A percentile compares a stretch with the other conserved stretches of the same genome.
Evolutionary conservation across 2,329 filamentous ascomycete species (phyloP).

Genomic region (Shiraia sp.): DNA sequence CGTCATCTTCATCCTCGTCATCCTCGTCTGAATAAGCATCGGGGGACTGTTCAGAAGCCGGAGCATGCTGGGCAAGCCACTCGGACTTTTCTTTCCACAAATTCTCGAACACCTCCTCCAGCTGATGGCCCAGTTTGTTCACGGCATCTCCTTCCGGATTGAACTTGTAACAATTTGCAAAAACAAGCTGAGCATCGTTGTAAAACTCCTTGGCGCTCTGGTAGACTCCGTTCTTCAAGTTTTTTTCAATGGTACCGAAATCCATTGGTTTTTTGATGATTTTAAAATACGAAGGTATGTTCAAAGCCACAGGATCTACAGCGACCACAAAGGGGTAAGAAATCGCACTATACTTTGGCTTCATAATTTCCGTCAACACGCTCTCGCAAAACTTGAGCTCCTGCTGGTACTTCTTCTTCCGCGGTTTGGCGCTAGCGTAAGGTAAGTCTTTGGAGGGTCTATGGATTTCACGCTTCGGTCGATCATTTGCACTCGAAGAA

Average conservation of each 20-base stretch:
- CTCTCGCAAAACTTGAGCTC: slow-evolving; percentile 91
- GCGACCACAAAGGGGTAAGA: slow-evolving; percentile 79
- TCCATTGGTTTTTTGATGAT: slow-evolving; percentile 98
- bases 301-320: slow-evolving; percentile 90
- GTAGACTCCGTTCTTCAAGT: slow-evolving; percentile 79
- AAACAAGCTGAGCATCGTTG: slow-evolving; percentile 77
- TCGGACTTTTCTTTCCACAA: slow-evolving; percentile 78
- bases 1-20: slow-evolving; percentile 72
- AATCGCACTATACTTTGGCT: slow-evolving; percentile 68
- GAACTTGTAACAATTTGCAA: slow-evolving; percentile 90
- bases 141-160: slow-evolving; percentile 80
- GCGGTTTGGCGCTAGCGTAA: slow-evolving; percentile 79
- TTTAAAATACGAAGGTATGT: slow-evolving; percentile 90
- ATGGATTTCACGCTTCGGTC: slow-evolving; percentile 92
- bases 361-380: slow-evolving; percentile 75
- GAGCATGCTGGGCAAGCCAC: slow-evolving; percentile 78
- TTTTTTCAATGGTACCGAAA: slow-evolving; percentile 76
- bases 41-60: slow-evolving; percentile 67
- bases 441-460: slow-evolving; percentile 89
- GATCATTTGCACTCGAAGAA: slow-evolving; percentile 74
- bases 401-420: slow-evolving; percentile 85
- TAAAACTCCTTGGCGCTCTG: slow-evolving; percentile 83
- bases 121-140: slow-evolving; percentile 68
- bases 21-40: slow-evolving; percentile 58
- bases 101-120: slow-evolving; percentile 74